phyloP scores from a whole-genome alignment of 768 basidiomycete genomes.

The Rhodotorula sphaerocarpa region DNA sequence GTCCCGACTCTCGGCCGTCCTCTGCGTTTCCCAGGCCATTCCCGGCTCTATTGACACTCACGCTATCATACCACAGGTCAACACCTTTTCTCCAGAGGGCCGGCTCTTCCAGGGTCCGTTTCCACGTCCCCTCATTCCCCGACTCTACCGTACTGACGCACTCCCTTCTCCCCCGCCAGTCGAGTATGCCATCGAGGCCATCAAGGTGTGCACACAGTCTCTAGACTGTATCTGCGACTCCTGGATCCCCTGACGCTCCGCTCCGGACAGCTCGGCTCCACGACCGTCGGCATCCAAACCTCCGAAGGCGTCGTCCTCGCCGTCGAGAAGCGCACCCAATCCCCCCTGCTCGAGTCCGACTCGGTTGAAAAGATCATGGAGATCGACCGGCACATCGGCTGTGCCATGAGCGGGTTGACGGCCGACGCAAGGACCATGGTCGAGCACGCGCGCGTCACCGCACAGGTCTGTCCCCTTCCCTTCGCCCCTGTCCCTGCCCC shows the following conservation, averaged over 20 bases:
- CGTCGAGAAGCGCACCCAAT: constrained; percentile 97
- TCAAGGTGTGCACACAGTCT: constrained; percentile 57
- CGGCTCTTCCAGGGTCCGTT: constrained; percentile 88
- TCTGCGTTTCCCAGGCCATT: no score
- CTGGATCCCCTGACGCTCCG: not conserved
- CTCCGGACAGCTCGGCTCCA: constrained; percentile 74
- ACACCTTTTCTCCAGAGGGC: constrained; percentile 97
- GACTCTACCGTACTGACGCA: not conserved
- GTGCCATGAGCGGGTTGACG: constrained; percentile 90
- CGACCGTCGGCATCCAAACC: constrained; percentile 90
- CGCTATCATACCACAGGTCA: no score
- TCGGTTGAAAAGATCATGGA: constrained; percentile 99
- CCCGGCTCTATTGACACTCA: no score
- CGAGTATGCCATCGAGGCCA: constrained; percentile 99
- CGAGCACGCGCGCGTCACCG: constrained; percentile 95
- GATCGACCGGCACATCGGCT: constrained; percentile 90
- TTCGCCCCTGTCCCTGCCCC: not conserved
- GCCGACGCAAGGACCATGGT: constrained; percentile 99
- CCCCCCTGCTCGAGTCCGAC: constrained; percentile 83
- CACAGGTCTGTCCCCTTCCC: constrained; percentile 50
- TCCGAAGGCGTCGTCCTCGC: constrained; percentile 82
- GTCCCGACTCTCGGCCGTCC: no score
- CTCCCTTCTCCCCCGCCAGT: constrained; percentile 50
- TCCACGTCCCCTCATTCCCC: not conserved
- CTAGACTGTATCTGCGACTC: not conserved